Percentiles rank a stretch among this genome's conserved stretches.
phyloP scores from a whole-genome alignment of 1,284 basidiomycete species.

The Sphaerobolus stellatus region DNA sequence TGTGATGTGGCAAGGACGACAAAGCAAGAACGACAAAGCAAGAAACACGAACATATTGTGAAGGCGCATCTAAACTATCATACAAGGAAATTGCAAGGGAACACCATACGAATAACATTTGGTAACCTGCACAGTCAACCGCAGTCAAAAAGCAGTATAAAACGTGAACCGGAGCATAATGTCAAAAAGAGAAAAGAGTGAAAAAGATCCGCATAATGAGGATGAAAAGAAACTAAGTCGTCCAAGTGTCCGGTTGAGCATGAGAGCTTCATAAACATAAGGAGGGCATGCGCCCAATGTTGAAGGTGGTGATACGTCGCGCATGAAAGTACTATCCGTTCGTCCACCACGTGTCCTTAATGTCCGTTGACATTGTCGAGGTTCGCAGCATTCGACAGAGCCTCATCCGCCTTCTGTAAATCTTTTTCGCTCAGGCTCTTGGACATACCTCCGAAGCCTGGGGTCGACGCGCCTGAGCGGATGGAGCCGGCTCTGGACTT shows the following conservation, averaged over 20 bases:
- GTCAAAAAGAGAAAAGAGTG: neutral
- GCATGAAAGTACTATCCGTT: neutral
- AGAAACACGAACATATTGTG: too few species aligned
- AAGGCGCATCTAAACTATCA: neutral
- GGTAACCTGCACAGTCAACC: too few species aligned
- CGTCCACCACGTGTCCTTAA: neutral
- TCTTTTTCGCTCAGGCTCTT: conserved; percentile 83
- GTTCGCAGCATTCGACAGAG: conserved; percentile 42
- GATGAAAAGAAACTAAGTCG: neutral
- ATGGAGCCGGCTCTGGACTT: conserved; percentile 84
- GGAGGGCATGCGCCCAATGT: neutral
- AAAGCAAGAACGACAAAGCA: too few species aligned
- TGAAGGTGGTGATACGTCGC: neutral
- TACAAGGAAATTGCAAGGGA: too few species aligned
- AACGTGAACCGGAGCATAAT: neutral
- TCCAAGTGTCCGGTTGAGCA: neutral
- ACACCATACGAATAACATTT: too few species aligned
- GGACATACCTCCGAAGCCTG: conserved; percentile 68
- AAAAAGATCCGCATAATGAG: neutral
- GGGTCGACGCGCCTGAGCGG: conserved; percentile 85
- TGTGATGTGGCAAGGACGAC: too few species aligned
- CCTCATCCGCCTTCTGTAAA: conserved; percentile 79
- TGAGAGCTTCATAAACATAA: neutral
- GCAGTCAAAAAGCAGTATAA: neutral
- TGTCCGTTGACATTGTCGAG: neutral